These are phyloP conservation scores for Tephrocybe sp. DNA, from an alignment of 768 basidiomycete genomes.

Conservation along the genomic window DNA sequence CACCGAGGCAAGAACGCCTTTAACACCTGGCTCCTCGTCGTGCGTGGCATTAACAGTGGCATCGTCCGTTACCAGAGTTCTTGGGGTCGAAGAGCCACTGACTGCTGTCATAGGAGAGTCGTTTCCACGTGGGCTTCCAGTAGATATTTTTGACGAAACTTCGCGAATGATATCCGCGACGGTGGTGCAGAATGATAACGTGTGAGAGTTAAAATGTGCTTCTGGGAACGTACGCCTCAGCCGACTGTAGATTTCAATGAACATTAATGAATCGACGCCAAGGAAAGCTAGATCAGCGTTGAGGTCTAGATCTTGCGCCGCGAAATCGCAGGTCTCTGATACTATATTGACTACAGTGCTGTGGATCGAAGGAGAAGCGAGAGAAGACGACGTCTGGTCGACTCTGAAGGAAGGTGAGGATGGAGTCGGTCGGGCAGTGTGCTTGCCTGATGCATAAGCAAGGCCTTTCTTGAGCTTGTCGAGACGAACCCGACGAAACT, in stretches of 20 bases:
- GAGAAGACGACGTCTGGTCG: neutral
- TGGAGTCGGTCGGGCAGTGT: neutral
- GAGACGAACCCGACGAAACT: conserved; percentile 57
- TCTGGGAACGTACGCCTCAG: conserved; percentile 36
- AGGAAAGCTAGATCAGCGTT: conserved; percentile 48
- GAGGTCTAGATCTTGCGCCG: conserved; percentile 30
- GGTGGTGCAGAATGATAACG: conserved; percentile 34
- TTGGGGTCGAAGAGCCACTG: conserved; percentile 31
- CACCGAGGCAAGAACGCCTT: conserved; percentile 42
- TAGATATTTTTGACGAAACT: conserved; percentile 19
- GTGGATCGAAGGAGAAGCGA: conserved; percentile 20
- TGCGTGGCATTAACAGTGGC: conserved; percentile 19
- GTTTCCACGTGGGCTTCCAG: neutral
- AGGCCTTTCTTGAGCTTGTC: conserved; percentile 48
- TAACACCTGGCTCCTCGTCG: conserved; percentile 29
- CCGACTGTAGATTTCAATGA: conserved; percentile 51
- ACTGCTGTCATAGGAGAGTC: conserved; percentile 14
- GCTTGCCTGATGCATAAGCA: conserved; percentile 29
- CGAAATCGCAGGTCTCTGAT: conserved; percentile 41
- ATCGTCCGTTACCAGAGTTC: conserved; percentile 41
- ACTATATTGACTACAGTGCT: conserved; percentile 35
- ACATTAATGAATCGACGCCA: conserved; percentile 66
- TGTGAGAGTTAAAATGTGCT: conserved; percentile 26
- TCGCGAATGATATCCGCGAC: conserved; percentile 35
- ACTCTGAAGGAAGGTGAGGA: conserved; percentile 2